Conservation (phyloP, 2,329 filamentous ascomycete species). For the Zasmidium cellare region DNA sequence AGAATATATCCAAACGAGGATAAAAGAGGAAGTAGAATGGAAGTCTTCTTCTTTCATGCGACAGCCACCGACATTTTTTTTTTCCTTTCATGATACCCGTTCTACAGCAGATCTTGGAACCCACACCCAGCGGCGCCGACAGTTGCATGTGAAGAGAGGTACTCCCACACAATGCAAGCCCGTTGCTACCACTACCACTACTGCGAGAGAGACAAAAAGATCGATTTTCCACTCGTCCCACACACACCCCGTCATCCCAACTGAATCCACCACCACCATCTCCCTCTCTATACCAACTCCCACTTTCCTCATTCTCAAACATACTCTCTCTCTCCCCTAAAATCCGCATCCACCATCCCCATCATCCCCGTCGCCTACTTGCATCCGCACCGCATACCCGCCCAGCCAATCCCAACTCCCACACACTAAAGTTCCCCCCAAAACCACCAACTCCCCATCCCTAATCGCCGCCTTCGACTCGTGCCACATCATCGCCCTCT, state of each 20-base stretch:
- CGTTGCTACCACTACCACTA: no score
- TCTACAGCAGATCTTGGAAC: background rate
- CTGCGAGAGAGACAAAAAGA: no score
- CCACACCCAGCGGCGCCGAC: background rate
- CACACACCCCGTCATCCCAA: no score
- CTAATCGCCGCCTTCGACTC: background rate
- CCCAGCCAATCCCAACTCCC: background rate
- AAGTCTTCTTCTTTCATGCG: background rate
- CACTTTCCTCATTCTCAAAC: background rate
- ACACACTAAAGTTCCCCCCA: background rate
- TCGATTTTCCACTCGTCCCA: no score
- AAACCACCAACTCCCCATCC: background rate
- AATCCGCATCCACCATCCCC: background rate
- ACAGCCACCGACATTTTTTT: background rate
- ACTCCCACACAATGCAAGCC: background rate
- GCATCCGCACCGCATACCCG: background rate
- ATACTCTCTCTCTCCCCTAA: no score
- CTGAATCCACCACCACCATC: background rate
- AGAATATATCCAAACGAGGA: background rate
- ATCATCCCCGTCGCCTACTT: background rate
- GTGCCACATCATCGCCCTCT: conserved; percentile 3
- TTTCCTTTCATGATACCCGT: background rate
- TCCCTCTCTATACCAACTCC: background rate
- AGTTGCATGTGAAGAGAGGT: background rate
- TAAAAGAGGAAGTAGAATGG: no score